Evolutionary conservation across 352 stramenopile species (phyloP).

Genomic region (Phytopythium kandeliae): DNA sequence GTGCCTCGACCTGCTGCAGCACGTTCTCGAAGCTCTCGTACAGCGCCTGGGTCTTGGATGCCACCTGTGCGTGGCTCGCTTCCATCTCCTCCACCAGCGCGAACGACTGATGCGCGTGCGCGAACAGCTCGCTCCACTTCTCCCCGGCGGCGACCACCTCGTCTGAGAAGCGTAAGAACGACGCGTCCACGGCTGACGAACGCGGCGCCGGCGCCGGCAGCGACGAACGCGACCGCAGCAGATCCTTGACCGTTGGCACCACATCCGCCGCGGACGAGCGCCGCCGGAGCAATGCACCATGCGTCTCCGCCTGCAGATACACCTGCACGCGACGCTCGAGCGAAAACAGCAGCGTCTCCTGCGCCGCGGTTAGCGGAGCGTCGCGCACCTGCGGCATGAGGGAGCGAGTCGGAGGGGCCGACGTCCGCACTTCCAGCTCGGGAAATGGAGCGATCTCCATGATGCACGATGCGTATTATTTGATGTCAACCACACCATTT

Average conservation of each 20-base stretch:
- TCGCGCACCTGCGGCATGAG: constrained; percentile 23
- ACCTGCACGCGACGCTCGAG: constrained; percentile 61
- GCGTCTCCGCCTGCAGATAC: constrained; percentile 34
- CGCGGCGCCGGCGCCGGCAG: neutral
- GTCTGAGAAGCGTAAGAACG: constrained; percentile 21
- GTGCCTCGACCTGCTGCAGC: constrained; percentile 50
- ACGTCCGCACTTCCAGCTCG: too few species aligned
- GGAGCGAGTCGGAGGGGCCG: too few species aligned
- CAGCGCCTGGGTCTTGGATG: constrained; percentile 63
- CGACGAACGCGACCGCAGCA: constrained; percentile 16
- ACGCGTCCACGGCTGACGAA: constrained; percentile 11
- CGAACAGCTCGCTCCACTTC: constrained; percentile 37
- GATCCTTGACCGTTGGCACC: constrained; percentile 33
- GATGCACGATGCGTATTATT: too few species aligned
- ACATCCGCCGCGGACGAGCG: neutral
- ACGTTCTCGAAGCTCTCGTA: constrained; percentile 75
- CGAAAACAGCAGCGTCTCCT: constrained; percentile 46
- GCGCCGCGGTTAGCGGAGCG: constrained; percentile 31
- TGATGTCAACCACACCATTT: too few species aligned
- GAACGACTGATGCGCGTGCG: constrained; percentile 55
- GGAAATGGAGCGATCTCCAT: too few species aligned
- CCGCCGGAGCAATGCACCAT: constrained; percentile 29
- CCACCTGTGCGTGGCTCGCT: constrained; percentile 68
- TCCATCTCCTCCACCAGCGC: constrained; percentile 78
- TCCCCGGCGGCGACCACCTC: constrained; percentile 24